Evolutionary conservation across 2,329 filamentous ascomycete species (phyloP), one percentile per base, ranked within the genome.

Genomic region (Fonsecaea pedrosoi): DNA sequence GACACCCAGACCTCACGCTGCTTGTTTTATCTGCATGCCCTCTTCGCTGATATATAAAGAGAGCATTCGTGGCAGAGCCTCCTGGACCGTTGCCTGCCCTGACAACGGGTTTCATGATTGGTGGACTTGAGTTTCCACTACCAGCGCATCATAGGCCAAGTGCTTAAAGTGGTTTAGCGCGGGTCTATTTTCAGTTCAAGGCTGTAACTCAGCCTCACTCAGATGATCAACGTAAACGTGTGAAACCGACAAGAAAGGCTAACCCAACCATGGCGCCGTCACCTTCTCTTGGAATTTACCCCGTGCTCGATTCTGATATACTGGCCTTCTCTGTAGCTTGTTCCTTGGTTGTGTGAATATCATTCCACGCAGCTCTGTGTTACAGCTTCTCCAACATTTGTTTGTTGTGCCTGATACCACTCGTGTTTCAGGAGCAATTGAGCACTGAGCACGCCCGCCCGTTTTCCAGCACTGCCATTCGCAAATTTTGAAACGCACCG

Each of bases 191-290:
- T 50, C 45, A 50, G 45, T 9, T 50, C 21, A 21, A 50, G 45
- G 45, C 45, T 50, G 18, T 18, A 6, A 21, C 42, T 48, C 42
- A 48, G 42, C 42, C 42, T 48, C 42, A 48, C 18, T 48, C 21
- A 32, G 42, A 48, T 12, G 42, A 48, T 48, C n/a, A 48, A n/a
- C 42, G n/a, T n/a, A 48, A 21, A 6, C 18, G 18, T 4, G 45
- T 50, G 45, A 50, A 50, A 50, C 45, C 18, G 57, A 60, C 32
- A 21, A 40, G 21, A 38, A 38, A 35, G 54, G 9, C 54, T 35
- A 35, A 56, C 15, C 7, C 15, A 32, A 55, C 53, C 12, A 55
- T 55, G 21, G 13, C 18, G 18, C 18, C 7, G n/a, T 34, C 7
- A 5, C 15, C 45, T 30, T 25, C 45, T 50, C 45, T 50, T 50